Evolutionary conservation across 495 filamentous ascomycete species (phyloP), one percentile per base, ranked within the genome.

Genomic region (Hypoxylon trugodes): DNA sequence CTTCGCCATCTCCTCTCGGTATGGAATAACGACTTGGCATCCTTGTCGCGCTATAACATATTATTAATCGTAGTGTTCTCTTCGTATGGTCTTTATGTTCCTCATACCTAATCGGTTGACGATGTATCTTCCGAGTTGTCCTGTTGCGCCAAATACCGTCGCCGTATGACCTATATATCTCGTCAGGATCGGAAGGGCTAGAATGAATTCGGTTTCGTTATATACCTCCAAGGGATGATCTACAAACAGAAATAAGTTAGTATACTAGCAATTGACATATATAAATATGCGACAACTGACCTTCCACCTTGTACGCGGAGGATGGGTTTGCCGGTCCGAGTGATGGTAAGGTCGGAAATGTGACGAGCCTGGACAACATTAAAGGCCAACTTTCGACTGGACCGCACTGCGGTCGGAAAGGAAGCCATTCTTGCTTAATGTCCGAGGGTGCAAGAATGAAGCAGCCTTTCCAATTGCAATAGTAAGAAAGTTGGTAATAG

Each of bases 91-190:
- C n/a, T 45, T 28, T 38, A 36, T 30, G 21, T 36, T 33, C 8
- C 58, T 47, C 84, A 64, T 84, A 96, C 95, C 95, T 70, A 99
- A 87, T 69, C 89, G 86, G 78, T 96, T 96, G 69, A 98, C 95
- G 76, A 99, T 96, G 76, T 99, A 99, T 69, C 95, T 89, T 69
- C 95, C 95, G 33, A 99, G 83, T 75, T 96, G 93, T 62, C 95
- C 95, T 36, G 94, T 96, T 61, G 96, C 96, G 77, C 95, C 95
- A 77, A 99, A 99, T 70, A 99, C 93, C 36, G 95, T 99, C 28
- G 90, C 93, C 58, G 93, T 97, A 76, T 98, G 92, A 49, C 92
- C 93, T 92, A 81, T 65, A 47, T 35, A 53, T 47, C 40, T 12
- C 2, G 73, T 73, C 45, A 76, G 62, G 26, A 60, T 77, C 53